A percentile compares a stretch with the other conserved stretches of the same genome.
Conservation (phyloP, 129 eudicot species). For the Apium graveolens region DNA sequence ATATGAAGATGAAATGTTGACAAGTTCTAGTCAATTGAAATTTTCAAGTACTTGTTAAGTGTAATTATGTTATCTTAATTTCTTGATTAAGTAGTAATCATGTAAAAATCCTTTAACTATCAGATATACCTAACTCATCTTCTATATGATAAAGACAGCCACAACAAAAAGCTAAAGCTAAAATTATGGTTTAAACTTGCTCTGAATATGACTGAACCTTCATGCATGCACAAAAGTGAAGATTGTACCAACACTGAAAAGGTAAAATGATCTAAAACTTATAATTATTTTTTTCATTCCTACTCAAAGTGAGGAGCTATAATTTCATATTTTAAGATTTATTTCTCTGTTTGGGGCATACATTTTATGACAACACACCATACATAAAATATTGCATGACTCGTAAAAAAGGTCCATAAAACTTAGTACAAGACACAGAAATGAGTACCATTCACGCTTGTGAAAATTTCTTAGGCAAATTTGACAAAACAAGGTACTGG, state of each 20-base stretch:
- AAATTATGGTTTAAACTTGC: background rate
- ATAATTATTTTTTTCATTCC: background rate
- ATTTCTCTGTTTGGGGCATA: background rate
- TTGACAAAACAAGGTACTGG: background rate
- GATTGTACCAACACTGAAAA: conserved; percentile 1
- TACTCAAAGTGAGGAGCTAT: background rate
- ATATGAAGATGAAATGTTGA: background rate
- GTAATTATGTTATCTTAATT: background rate
- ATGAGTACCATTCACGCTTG: background rate
- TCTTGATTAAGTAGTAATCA: background rate
- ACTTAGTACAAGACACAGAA: background rate
- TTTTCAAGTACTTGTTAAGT: background rate
- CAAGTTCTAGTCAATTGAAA: background rate
- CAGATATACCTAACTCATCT: conserved; percentile 4
- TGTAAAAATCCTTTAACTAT: background rate
- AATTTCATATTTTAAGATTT: background rate
- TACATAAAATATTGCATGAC: background rate
- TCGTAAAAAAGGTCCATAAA: background rate
- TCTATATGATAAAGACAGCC: background rate
- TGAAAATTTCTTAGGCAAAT: background rate
- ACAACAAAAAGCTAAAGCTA: conserved; percentile 1
- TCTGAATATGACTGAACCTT: background rate
- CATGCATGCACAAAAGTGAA: conserved; percentile 3
- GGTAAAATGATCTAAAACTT: background rate
- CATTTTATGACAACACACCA: background rate